Evolutionary conservation across 169 alveolate genomes (phyloP).

Genomic region (Plasmodium vivax): DNA sequence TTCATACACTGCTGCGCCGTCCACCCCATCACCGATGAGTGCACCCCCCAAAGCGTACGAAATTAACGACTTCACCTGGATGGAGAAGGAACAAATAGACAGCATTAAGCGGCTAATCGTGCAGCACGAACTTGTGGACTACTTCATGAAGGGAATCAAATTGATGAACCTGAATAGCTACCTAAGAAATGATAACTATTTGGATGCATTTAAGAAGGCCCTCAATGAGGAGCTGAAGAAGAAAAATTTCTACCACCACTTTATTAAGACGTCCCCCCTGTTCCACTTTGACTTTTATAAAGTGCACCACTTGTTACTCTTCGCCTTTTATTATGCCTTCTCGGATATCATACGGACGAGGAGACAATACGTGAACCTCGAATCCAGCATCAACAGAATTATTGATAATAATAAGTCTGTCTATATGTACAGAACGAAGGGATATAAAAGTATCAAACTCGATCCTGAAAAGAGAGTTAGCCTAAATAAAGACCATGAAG

Average conservation of each 20-base stretch:
- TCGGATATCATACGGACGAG: slow-evolving; percentile 58
- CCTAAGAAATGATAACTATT: slow-evolving; percentile 23
- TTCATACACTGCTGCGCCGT: not conserved
- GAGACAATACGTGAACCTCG: slow-evolving; percentile 46
- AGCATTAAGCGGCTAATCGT: slow-evolving; percentile 41
- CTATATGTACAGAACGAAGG: slow-evolving; percentile 26
- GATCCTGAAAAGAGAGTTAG: slow-evolving; percentile 32
- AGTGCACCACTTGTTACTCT: slow-evolving; percentile 43
- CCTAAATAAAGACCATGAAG: slow-evolving; percentile 27
- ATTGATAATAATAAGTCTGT: slow-evolving; percentile 24
- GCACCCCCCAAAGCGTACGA: not conserved
- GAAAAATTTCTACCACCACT: slow-evolving; percentile 39
- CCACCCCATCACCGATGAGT: not conserved
- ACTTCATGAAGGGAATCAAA: slow-evolving; percentile 48
- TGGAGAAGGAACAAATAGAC: slow-evolving; percentile 52
- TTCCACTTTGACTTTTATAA: slow-evolving; percentile 39
- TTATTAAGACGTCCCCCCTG: slow-evolving; percentile 57
- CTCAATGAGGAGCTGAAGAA: slow-evolving; percentile 34
- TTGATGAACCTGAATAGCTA: slow-evolving; percentile 30
- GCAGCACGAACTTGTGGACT: slow-evolving; percentile 32
- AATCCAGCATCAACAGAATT: slow-evolving; percentile 23
- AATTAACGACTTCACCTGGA: slow-evolving; percentile 56
- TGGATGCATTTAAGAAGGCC: slow-evolving; percentile 55
- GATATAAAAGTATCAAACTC: not conserved
- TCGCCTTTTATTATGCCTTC: slow-evolving; percentile 67